phyloP scores from a whole-genome alignment of 306 rosid genomes.

The Begonia fuchsioides region DNA sequence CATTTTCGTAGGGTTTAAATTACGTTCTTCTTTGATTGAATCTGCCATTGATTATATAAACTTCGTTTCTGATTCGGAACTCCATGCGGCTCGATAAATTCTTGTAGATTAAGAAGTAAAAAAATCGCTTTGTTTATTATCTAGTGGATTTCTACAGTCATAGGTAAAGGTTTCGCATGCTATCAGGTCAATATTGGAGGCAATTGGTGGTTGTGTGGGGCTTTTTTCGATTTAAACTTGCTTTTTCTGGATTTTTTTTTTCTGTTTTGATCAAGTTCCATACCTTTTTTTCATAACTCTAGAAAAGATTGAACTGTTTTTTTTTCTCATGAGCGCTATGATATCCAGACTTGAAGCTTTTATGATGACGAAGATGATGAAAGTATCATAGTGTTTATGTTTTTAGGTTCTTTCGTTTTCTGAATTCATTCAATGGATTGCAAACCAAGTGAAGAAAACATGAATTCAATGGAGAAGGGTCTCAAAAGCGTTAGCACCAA shows the following conservation, averaged over 20 bases:
- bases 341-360: no score
- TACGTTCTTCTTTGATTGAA: constrained; percentile 4
- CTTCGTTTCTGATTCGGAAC: neutral
- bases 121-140: constrained; percentile 2
- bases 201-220: constrained; percentile 10
- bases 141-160: constrained; percentile 5
- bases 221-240: neutral
- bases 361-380: no score
- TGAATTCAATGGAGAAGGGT: constrained; percentile 25
- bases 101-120: constrained; percentile 1
- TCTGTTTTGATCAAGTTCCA: no score
- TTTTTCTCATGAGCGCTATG: no score
- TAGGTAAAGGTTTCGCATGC: constrained; percentile 7
- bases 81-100: constrained; percentile 2
- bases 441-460: constrained; percentile 13
- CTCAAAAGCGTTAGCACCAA: constrained; percentile 42
- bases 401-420: no score
- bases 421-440: constrained; percentile 25
- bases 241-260: neutral
- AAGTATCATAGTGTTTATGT: neutral
- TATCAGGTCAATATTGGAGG: constrained; percentile 22
- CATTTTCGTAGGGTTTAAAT: constrained; percentile 29
- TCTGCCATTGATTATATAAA: constrained; percentile 9
- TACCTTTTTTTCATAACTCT: no score
- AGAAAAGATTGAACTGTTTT: no score